These are phyloP conservation scores for Penicillium diatomitis DNA, from an alignment of 495 filamentous ascomycete genomes.

Conservation along the genomic window DNA sequence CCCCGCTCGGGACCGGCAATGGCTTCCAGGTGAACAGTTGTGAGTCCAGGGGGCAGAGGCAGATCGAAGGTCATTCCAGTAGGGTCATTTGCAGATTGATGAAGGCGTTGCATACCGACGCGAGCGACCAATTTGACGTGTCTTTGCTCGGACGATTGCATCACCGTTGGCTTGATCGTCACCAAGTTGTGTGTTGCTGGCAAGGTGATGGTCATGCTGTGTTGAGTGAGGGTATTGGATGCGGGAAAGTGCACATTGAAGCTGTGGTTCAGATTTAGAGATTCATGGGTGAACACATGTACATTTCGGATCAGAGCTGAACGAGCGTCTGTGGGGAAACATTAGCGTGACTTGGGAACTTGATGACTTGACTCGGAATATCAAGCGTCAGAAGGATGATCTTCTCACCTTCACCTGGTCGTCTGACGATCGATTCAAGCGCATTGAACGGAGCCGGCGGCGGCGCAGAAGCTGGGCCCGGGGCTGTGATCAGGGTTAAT, in stretches of 20 bases:
- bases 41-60: constrained; percentile 50
- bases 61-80: constrained; percentile 51
- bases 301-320: constrained; percentile 61
- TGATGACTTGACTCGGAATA: no score
- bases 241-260: constrained; percentile 53
- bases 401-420: constrained; percentile 45
- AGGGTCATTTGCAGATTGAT: constrained; percentile 30
- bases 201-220: constrained; percentile 58
- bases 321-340: constrained; percentile 21
- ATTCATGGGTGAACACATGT: constrained; percentile 55
- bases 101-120: constrained; percentile 36
- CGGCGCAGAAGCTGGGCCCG: constrained; percentile 3
- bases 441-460: constrained; percentile 13
- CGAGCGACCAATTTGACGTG: constrained; percentile 57
- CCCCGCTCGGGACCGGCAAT: constrained; percentile 54
- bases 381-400: no score
- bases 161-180: constrained; percentile 54
- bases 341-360: constrained; percentile 5
- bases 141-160: constrained; percentile 45
- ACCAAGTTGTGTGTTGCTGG: constrained; percentile 54
- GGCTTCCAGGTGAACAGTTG: constrained; percentile 55
- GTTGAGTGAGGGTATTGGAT: constrained; percentile 50
- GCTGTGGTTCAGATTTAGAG: constrained; percentile 41
- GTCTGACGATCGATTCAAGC: constrained; percentile 30
- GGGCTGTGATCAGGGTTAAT: background rate